Evolutionary conservation across 2,329 filamentous ascomycete genomes (phyloP).

Genomic region (Phyllosticta citrichinensis): DNA sequence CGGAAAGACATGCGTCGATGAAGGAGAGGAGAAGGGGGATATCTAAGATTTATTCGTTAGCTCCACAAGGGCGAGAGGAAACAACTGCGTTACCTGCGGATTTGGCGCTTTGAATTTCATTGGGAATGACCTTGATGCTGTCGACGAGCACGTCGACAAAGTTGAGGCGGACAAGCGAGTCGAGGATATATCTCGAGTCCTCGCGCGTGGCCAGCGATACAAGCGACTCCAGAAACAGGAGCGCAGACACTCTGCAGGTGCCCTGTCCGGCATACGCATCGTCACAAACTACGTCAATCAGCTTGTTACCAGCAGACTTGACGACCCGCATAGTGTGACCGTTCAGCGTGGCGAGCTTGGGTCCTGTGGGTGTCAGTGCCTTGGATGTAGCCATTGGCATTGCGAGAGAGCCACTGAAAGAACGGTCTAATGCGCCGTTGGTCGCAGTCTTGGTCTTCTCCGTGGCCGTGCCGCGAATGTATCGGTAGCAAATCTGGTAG

Average conservation of each 20-base stretch:
- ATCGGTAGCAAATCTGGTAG: conserved; percentile 85
- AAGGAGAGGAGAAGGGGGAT: conserved; percentile 46
- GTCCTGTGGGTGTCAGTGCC: neutral
- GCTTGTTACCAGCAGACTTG: conserved; percentile 67
- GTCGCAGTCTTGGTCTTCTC: conserved; percentile 23
- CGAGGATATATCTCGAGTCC: conserved; percentile 63
- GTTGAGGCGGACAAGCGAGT: conserved; percentile 73
- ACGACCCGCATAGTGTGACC: conserved; percentile 56
- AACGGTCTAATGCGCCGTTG: conserved; percentile 23
- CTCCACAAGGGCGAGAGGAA: neutral
- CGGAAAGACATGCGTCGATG: conserved; percentile 66
- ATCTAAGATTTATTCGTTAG: conserved; percentile 29
- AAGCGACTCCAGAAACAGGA: conserved; percentile 72
- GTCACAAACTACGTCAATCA: conserved; percentile 83
- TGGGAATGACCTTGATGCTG: conserved; percentile 66
- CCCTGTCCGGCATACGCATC: conserved; percentile 82
- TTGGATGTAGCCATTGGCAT: neutral
- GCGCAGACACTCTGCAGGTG: conserved; percentile 71
- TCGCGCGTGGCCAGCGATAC: conserved; percentile 64
- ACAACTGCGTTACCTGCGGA: conserved; percentile 16
- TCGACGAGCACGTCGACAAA: conserved; percentile 87
- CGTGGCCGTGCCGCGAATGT: conserved; percentile 59
- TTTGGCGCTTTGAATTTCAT: conserved; percentile 44
- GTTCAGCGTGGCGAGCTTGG: conserved; percentile 26
- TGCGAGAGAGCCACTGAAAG: conserved; percentile 4